Conservation (phyloP, 768 basidiomycete genomes). For the Boletellus ananas region DNA sequence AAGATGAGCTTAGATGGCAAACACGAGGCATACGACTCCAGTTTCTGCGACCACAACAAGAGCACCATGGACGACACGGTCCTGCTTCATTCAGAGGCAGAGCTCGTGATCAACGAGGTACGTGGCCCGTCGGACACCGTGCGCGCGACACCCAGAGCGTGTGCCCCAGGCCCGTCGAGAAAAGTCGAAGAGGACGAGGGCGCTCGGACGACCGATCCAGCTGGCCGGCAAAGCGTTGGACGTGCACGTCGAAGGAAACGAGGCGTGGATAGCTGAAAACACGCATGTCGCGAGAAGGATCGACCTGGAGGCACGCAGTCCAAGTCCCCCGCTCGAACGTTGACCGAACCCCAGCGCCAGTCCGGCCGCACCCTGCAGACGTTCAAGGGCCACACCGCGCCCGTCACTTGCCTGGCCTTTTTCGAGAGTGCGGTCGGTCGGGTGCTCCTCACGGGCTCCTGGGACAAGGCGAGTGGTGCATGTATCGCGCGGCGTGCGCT, state of each 20-base stretch:
- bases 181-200: slow-evolving; percentile 69
- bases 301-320: slow-evolving; percentile 62
- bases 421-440: slow-evolving; percentile 42
- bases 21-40: no score
- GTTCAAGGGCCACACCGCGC: slow-evolving; percentile 83
- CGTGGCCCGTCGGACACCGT: background rate
- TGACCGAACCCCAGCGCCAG: slow-evolving; percentile 39
- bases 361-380: slow-evolving; percentile 73
- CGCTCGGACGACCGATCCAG: slow-evolving; percentile 74
- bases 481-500: background rate
- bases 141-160: background rate
- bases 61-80: slow-evolving; percentile 25
- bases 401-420: slow-evolving; percentile 82
- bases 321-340: slow-evolving; percentile 2
- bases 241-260: slow-evolving; percentile 57
- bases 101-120: slow-evolving; percentile 30
- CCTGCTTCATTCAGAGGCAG: slow-evolving; percentile 30
- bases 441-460: slow-evolving; percentile 83
- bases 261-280: slow-evolving; percentile 88
- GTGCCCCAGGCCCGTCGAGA: slow-evolving; percentile 56
- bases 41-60: background rate
- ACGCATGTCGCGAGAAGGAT: slow-evolving; percentile 69
- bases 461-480: slow-evolving; percentile 68
- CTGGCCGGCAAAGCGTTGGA: slow-evolving; percentile 72
- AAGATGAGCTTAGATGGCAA: slow-evolving; percentile 28